Percentiles rank a stretch among this genome's conserved stretches.
Evolutionary conservation across 495 filamentous ascomycete genomes (phyloP).

Genomic region (Neurospora sp.): DNA sequence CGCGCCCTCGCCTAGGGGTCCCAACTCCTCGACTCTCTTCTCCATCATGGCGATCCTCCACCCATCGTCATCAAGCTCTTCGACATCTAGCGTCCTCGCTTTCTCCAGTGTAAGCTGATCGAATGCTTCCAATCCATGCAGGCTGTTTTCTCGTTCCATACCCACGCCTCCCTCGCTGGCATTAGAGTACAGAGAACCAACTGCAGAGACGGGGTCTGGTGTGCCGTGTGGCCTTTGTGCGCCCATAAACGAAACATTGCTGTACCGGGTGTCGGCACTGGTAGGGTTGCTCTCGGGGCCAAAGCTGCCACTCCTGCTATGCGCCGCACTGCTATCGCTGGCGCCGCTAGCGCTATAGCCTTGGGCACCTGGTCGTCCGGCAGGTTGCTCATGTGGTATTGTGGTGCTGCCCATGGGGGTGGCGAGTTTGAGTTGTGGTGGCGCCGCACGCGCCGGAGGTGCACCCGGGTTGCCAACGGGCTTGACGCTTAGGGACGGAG

Average conservation of each 20-base stretch:
- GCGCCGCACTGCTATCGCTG: slow-evolving; percentile 53
- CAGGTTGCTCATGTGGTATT: slow-evolving; percentile 49
- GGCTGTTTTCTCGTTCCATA: slow-evolving; percentile 68
- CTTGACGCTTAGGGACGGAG: slow-evolving; percentile 68
- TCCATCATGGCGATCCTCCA: slow-evolving; percentile 89
- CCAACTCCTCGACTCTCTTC: slow-evolving; percentile 76
- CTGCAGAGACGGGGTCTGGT: slow-evolving; percentile 81
- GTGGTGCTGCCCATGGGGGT: slow-evolving; percentile 72
- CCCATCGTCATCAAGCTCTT: slow-evolving; percentile 87
- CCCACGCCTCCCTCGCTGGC: slow-evolving; percentile 49
- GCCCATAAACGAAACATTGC: slow-evolving; percentile 59
- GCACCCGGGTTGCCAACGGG: slow-evolving; percentile 42
- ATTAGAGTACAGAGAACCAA: slow-evolving; percentile 73
- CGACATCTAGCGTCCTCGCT: slow-evolving; percentile 73
- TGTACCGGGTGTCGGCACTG: slow-evolving; percentile 74
- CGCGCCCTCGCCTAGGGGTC: slow-evolving; percentile 87
- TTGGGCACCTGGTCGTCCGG: slow-evolving; percentile 32
- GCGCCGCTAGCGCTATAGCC: slow-evolving; percentile 57
- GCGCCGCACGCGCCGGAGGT: slow-evolving; percentile 42
- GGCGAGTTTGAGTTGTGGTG: slow-evolving; percentile 65
- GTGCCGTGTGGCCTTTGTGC: slow-evolving; percentile 46
- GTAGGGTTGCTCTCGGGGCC: slow-evolving; percentile 63
- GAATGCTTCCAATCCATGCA: slow-evolving; percentile 56
- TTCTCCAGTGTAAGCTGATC: slow-evolving; percentile 68
- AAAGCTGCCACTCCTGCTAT: slow-evolving; percentile 66